Percentiles rank a stretch among this genome's conserved stretches.
These are phyloP conservation scores for Ustilago lituana DNA, from an alignment of 1,284 basidiomycete genomes.

Conservation along the genomic window DNA sequence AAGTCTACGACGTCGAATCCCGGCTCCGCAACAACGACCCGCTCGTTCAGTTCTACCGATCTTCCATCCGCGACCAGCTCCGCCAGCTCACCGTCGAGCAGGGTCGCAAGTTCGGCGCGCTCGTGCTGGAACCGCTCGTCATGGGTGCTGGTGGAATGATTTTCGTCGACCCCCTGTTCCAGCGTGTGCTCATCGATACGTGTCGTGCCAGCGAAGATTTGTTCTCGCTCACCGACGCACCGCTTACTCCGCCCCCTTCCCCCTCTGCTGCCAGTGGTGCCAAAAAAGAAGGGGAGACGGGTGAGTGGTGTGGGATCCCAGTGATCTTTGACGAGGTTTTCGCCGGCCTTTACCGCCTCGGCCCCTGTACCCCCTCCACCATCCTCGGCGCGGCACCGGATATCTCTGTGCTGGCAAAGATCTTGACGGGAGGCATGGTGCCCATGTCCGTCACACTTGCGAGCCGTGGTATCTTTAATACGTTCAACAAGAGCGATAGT, in stretches of 20 bases:
- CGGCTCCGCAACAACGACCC: conserved; percentile 72
- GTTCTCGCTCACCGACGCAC: conserved; percentile 67
- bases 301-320: conserved; percentile 78
- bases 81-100: conserved; percentile 69
- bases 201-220: conserved; percentile 73
- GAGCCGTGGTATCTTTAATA: conserved; percentile 79
- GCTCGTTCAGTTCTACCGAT: conserved; percentile 76
- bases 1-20: conserved; percentile 78
- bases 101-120: conserved; percentile 72
- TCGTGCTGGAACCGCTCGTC: conserved; percentile 90
- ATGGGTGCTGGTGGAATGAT: conserved; percentile 98
- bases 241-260: conserved; percentile 27
- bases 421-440: conserved; percentile 90
- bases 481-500: conserved; percentile 76
- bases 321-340: conserved; percentile 98
- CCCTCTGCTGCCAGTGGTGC: no score
- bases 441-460: conserved; percentile 83
- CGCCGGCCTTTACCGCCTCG: conserved; percentile 86
- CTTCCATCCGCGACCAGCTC: conserved; percentile 74
- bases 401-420: conserved; percentile 90
- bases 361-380: conserved; percentile 67
- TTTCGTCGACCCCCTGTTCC: conserved; percentile 96
- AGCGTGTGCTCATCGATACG: conserved; percentile 83
- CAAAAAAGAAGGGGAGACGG: conserved; percentile 22
- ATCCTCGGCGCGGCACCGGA: conserved; percentile 68